Conservation (phyloP, 1,139 yeast species). For the Diutina scorzettiae region DNA sequence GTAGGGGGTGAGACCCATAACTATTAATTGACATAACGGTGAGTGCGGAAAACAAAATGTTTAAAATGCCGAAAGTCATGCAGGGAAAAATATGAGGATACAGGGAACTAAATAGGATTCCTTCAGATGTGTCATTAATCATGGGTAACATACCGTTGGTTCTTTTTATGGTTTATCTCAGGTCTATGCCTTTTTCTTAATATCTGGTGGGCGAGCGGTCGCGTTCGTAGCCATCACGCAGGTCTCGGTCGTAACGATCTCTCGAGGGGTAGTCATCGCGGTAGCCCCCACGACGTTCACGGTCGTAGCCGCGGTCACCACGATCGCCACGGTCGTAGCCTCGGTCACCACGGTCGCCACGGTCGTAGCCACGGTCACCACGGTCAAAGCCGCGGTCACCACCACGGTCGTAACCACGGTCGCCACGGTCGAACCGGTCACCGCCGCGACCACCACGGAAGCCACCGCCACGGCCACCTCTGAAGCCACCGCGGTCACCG, state of each 20-base stretch:
- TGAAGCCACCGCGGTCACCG: constrained; percentile 3
- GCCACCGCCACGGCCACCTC: constrained; percentile 13
- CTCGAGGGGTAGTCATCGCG: neutral
- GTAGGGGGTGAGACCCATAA: constrained; percentile 15
- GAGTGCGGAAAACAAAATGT: no score
- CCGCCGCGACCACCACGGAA: constrained; percentile 6
- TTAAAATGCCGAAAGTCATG: no score
- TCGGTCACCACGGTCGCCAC: constrained; percentile 20
- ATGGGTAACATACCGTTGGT: neutral
- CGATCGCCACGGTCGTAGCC: constrained; percentile 13
- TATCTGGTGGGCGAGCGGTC: constrained; percentile 26
- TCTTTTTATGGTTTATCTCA: neutral
- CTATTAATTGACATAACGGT: neutral
- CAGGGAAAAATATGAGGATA: no score
- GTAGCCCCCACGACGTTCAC: constrained; percentile 15
- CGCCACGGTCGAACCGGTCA: constrained; percentile 7
- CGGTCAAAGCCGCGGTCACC: constrained; percentile 18
- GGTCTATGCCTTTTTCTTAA: no score
- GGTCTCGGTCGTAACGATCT: neutral
- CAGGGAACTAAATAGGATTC: no score
- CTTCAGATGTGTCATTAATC: neutral
- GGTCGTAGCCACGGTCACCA: constrained; percentile 13
- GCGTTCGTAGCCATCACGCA: constrained; percentile 24
- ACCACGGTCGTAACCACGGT: constrained; percentile 8
- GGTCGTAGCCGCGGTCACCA: constrained; percentile 13